Base-by-base conservation (phyloP, 2,329 filamentous ascomycete genomes). In the Sordariomycetes sp. region DNA sequence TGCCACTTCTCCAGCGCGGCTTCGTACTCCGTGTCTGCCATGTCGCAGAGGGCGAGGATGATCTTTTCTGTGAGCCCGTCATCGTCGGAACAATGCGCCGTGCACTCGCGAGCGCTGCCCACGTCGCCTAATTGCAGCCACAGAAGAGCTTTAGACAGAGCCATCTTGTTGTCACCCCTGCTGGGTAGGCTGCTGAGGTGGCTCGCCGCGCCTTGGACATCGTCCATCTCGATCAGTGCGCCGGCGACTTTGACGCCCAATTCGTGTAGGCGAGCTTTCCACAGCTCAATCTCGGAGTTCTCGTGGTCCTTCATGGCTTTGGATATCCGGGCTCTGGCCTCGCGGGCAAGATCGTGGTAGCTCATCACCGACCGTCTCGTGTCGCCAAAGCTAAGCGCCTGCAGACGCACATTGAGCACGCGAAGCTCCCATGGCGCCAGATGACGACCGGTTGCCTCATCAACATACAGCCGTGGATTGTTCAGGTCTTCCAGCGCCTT, bases 371-470 rank as follows among this genome's bases (percentile, higher is more conserved):
- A 83, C 40, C 88, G 72, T 5, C 90, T 72, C 32, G 80, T 75
- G 57, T 98, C 92, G 4, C 81, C 81, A 42, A 92, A 93, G 1
- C 86, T 86, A 30, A 94, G 72, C 0, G 85, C 86, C 45, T 94
- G 86, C 15, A 96, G 68, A 2, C 88, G 74, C 8, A 95, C 82
- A 6, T 82, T 79, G 12, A 96, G 68, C 3, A 95, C 72, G 6
- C 92, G 76, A 34, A 98, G 68, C 27, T 82, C 73, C 88, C 92
- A 98, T 0, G 90, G 90, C 1, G 90, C 82, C 1, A 94, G 68
- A 51, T 82, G 81, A 35, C 61, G 58, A 15, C 64, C 71, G 0
- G 60, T 68, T 17, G 55, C 48, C n/a, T 68, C 65, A 45, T 73
- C 72, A 6, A 66, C 57, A 53, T 78, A 85, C 41, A 63, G 70